phyloP scores from a whole-genome alignment of 1,284 basidiomycete species.

The Phlebopus sp. region DNA sequence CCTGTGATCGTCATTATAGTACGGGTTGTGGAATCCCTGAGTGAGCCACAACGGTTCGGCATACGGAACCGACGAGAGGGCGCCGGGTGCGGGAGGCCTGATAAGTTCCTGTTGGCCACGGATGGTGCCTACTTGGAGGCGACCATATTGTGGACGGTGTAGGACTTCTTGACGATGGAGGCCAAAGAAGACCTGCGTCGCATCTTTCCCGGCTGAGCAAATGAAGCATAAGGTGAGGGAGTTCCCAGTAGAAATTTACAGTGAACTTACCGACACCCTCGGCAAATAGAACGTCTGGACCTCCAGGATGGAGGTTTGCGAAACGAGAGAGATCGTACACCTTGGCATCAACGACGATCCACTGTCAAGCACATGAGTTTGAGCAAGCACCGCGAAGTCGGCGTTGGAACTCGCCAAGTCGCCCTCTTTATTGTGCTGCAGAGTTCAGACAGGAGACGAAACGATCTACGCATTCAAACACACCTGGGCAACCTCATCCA shows the following conservation, averaged over 20 bases:
- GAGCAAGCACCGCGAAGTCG: neutral
- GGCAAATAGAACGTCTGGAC: conserved; percentile 51
- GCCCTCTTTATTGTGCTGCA: conserved; percentile 73
- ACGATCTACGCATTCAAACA: conserved; percentile 2
- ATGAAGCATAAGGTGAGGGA: neutral
- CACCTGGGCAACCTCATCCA: conserved; percentile 57
- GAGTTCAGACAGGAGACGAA: neutral
- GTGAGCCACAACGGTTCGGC: conserved; percentile 88
- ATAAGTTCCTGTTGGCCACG: conserved; percentile 65
- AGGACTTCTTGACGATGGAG: conserved; percentile 89
- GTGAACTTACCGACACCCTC: conserved; percentile 36
- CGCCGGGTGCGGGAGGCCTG: conserved; percentile 59
- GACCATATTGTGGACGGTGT: conserved; percentile 74
- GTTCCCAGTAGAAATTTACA: neutral
- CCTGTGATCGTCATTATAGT: conserved; percentile 75
- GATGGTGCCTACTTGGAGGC: conserved; percentile 80
- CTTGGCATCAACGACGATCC: conserved; percentile 65
- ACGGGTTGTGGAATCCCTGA: conserved; percentile 79
- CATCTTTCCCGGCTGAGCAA: conserved; percentile 67
- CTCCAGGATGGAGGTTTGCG: conserved; percentile 65
- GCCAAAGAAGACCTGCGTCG: conserved; percentile 88
- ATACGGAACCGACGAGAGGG: conserved; percentile 79
- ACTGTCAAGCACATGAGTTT: conserved; percentile 35
- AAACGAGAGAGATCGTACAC: conserved; percentile 69
- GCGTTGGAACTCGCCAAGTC: conserved; percentile 56